Percentiles rank a stretch among this genome's conserved stretches.
These are phyloP conservation scores for Phaeosphaeria sp. DNA, from an alignment of 2,329 filamentous ascomycete species.

Conservation along the genomic window DNA sequence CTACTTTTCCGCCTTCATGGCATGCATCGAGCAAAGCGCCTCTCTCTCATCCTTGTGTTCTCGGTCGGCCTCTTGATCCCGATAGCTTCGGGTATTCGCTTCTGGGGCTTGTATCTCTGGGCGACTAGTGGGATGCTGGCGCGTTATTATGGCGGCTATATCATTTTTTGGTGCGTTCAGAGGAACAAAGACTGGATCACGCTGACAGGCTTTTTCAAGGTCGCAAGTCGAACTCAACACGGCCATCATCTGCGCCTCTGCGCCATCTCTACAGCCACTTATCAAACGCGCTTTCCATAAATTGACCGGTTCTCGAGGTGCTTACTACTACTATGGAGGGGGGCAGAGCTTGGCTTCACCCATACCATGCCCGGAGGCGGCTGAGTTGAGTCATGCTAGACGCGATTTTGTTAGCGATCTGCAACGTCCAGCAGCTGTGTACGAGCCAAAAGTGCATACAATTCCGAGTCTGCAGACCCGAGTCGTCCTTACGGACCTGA, in stretches of 20 bases:
- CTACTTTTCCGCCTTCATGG: conserved; percentile 25
- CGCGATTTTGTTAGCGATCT: conserved; percentile 7
- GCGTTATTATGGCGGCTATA: conserved; percentile 26
- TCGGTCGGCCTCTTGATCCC: conserved; percentile 27
- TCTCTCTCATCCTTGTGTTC: conserved; percentile 30
- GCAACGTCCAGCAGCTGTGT: conserved; percentile 1
- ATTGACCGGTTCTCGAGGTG: conserved; percentile 6
- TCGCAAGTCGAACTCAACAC: conserved; percentile 35
- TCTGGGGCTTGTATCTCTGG: conserved; percentile 29
- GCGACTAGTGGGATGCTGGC: conserved; percentile 7
- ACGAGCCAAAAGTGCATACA: neutral
- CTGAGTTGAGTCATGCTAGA: neutral
- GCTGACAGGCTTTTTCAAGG: neutral
- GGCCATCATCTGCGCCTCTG: conserved; percentile 31
- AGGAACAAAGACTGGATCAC: neutral
- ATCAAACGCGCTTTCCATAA: conserved; percentile 21
- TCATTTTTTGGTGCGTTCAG: conserved; percentile 2
- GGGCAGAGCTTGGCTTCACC: neutral
- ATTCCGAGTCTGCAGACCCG: neutral
- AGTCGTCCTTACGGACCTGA: neutral
- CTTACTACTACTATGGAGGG: conserved; percentile 17
- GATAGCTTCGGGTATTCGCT: conserved; percentile 24
- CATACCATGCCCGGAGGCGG: neutral
- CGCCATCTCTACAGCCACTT: conserved; percentile 30
- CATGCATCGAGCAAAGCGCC: conserved; percentile 28